Evolutionary conservation across 495 filamentous ascomycete genomes (phyloP).

Genomic region (Trichoderma virens): DNA sequence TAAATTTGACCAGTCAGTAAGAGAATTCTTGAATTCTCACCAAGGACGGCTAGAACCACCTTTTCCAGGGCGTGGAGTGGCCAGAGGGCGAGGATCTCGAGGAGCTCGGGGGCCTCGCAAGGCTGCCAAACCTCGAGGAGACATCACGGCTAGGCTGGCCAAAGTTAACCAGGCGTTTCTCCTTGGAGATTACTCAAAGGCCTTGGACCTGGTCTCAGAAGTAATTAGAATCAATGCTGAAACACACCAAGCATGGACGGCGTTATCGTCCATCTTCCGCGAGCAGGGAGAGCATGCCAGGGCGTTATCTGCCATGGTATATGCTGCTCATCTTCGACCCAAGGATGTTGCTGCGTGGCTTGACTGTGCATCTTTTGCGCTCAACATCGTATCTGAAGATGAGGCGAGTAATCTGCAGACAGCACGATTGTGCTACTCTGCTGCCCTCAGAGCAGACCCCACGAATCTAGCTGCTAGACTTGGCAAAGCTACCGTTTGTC

Average conservation of each 20-base stretch:
- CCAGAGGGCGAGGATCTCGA: conserved; percentile 25
- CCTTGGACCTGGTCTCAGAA: conserved; percentile 52
- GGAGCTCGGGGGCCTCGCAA: conserved; percentile 56
- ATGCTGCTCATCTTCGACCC: conserved; percentile 64
- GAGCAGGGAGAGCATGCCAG: conserved; percentile 60
- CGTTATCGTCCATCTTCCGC: conserved; percentile 64
- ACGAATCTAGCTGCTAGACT: conserved; percentile 49
- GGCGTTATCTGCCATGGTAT: conserved; percentile 58
- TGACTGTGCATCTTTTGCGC: conserved; percentile 55
- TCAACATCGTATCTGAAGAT: conserved; percentile 45
- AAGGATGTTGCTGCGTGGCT: conserved; percentile 62
- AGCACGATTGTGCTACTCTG: conserved; percentile 60
- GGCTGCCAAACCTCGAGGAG: conserved; percentile 60
- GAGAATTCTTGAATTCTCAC: conserved; percentile 10
- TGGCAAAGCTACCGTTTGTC: conserved; percentile 51
- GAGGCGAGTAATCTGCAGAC: conserved; percentile 43
- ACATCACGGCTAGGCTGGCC: conserved; percentile 66
- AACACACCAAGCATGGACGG: conserved; percentile 67
- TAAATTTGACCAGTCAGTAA: conserved; percentile 22
- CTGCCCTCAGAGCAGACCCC: conserved; percentile 55
- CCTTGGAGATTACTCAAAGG: conserved; percentile 54
- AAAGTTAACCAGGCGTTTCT: conserved; percentile 65
- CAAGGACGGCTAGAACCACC: conserved; percentile 14
- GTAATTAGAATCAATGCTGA: conserved; percentile 79
- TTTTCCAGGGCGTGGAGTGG: conserved; percentile 9